Base-by-base conservation (phyloP, 2,329 filamentous ascomycete genomes). In the Hymenoscyphus repandus region DNA sequence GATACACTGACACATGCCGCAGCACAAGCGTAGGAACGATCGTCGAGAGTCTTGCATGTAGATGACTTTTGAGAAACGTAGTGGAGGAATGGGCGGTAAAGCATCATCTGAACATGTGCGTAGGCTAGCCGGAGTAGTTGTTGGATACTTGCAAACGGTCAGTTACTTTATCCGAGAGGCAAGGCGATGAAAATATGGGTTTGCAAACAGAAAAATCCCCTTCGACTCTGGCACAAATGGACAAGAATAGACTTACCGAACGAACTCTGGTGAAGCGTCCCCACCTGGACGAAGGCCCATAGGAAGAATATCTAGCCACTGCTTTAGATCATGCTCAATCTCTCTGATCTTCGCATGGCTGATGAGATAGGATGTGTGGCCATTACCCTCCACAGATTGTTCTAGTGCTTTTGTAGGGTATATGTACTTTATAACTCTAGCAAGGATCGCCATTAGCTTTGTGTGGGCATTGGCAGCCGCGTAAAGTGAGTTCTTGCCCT, bases 81-180 rank as follows among this genome's bases (percentile, higher is more conserved):
- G 65, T 93, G 89, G 11, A 93, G 71, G 65, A 93, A 93, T 0
- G 89, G 89, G 15, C 89, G 76, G 62, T 93, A 93, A 1, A 93
- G 72, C 63, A 93, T 82, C 66, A 93, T 83, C 63, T 92, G 88
- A 5, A 90, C 86, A 62, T 92, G 87, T 2, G 86, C 86, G 64
- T 88, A 92, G n/a, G 84, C 80, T 68, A 93, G 85, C 33, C 88
- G 78, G 17, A 93, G 73, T 20, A 91, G 73, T 56, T 90, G 88
- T 53, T 89, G 87, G n/a, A 77, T 71, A 48, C 79, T 79, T 17
- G 47, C 11, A 27, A 18, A n/a, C 33, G 36, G 32, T 66, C 53
- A 65, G 64, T 38, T 36, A 10, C 18, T 30, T 42, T 15, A 12
- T 22, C 32, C 31, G 13, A 13, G n/a, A 31, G 32, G n/a, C 6